A percentile compares a stretch with the other conserved stretches of the same genome.
phyloP scores from a whole-genome alignment of 2,329 filamentous ascomycete species.

The Mycogone perniciosa region DNA sequence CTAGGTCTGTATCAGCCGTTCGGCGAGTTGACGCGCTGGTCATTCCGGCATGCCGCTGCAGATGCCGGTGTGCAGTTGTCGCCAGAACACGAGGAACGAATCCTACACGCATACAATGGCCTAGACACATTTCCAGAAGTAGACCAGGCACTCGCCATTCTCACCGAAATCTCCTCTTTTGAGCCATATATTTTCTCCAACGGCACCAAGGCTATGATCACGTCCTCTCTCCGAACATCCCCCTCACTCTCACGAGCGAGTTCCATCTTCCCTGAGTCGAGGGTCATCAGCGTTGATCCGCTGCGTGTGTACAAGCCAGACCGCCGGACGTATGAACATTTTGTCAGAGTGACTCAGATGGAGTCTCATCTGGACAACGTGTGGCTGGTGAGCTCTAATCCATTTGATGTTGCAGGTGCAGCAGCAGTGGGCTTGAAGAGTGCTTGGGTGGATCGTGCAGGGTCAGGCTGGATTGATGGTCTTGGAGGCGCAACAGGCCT shows the following conservation, averaged over 20 bases:
- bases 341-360: constrained; percentile 46
- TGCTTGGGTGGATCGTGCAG: constrained; percentile 60
- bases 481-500: constrained; percentile 41
- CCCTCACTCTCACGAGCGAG: constrained; percentile 45
- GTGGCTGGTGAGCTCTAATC: constrained; percentile 67
- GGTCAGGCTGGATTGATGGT: constrained; percentile 59
- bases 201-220: constrained; percentile 58
- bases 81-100: constrained; percentile 34
- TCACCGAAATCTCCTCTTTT: constrained; percentile 37
- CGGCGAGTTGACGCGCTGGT: constrained; percentile 52
- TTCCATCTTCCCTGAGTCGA: constrained; percentile 34
- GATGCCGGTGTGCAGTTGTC: constrained; percentile 46
- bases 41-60: constrained; percentile 58
- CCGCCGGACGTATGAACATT: constrained; percentile 53
- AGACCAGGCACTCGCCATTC: constrained; percentile 40
- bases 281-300: constrained; percentile 56
- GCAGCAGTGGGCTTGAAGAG: constrained; percentile 54
- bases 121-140: constrained; percentile 62
- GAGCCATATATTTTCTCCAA: constrained; percentile 64
- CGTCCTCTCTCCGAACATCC: constrained; percentile 51
- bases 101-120: constrained; percentile 60
- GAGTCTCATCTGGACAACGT: constrained; percentile 41
- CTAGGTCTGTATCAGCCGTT: constrained; percentile 48
- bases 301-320: constrained; percentile 59
- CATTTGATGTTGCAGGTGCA: constrained; percentile 66